phyloP scores from a whole-genome alignment of 257 asterid genomes.

The Lycium ferocissimum region DNA sequence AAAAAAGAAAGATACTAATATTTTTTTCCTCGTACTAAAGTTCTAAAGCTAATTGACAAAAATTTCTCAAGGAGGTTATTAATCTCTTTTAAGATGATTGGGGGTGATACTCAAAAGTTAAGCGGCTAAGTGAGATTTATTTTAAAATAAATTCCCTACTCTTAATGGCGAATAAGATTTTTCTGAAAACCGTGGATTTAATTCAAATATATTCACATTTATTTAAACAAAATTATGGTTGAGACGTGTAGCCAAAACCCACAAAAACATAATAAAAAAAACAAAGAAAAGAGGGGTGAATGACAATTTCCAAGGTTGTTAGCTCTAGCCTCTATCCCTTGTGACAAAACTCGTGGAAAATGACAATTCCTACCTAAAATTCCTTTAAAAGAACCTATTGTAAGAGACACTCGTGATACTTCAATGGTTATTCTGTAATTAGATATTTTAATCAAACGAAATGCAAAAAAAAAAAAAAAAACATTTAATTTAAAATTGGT shows the following conservation, averaged over 20 bases:
- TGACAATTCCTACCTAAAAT: constrained; percentile 20
- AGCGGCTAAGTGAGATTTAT: too few relatives aligned
- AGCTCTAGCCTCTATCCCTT: constrained; percentile 10
- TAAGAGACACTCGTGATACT: background rate
- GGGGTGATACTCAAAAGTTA: too few relatives aligned
- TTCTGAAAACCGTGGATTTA: background rate
- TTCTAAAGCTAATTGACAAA: too few relatives aligned
- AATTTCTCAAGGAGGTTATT: too few relatives aligned
- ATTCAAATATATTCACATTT: background rate
- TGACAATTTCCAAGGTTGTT: background rate
- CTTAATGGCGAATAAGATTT: background rate
- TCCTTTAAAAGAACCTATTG: constrained; percentile 22
- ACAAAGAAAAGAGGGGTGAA: background rate
- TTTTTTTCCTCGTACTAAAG: too few relatives aligned
- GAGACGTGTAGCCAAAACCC: background rate
- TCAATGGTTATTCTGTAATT: background rate
- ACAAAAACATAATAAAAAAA: background rate
- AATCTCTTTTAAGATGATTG: too few relatives aligned
- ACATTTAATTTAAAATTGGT: too few relatives aligned
- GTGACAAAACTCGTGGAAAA: constrained; percentile 11
- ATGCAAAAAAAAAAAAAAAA: background rate
- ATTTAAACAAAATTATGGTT: background rate
- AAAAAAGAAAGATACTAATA: too few relatives aligned
- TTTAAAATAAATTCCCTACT: background rate
- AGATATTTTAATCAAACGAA: background rate